Percentiles rank a stretch among this genome's conserved stretches.
Conservation (phyloP, 2,329 filamentous ascomycete genomes). For the Aureobasidium zeae region DNA sequence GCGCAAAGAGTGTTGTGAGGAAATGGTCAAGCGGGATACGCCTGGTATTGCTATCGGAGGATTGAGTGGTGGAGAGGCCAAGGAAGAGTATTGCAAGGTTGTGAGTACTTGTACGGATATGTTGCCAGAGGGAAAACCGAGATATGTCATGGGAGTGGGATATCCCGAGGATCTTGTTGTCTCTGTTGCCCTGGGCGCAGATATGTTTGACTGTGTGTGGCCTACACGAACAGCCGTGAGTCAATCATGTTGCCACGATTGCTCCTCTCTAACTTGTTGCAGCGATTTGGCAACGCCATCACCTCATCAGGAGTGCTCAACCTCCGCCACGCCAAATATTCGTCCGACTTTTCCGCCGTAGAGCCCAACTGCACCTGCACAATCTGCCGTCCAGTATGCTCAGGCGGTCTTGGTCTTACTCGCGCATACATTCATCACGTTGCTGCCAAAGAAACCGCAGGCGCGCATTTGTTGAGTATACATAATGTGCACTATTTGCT, state of each 20-base stretch:
- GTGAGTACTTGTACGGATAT: constrained; percentile 77
- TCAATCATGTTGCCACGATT: constrained; percentile 3
- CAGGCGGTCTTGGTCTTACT: constrained; percentile 69
- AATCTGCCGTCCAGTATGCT: constrained; percentile 58
- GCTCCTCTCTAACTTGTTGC: background rate
- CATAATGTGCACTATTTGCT: constrained; percentile 95
- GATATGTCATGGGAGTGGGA: constrained; percentile 97
- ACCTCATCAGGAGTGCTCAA: constrained; percentile 76
- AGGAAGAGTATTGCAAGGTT: constrained; percentile 77
- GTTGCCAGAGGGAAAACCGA: constrained; percentile 82
- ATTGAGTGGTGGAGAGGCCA: constrained; percentile 88
- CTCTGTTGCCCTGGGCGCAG: constrained; percentile 83
- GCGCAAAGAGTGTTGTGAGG: constrained; percentile 68
- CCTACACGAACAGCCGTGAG: constrained; percentile 78
- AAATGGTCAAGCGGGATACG: constrained; percentile 85
- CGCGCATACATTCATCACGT: constrained; percentile 87
- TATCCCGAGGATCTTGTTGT: constrained; percentile 95
- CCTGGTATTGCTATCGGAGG: constrained; percentile 96
- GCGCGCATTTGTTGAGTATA: constrained; percentile 76
- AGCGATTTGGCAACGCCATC: constrained; percentile 87
- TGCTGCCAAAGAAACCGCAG: constrained; percentile 86
- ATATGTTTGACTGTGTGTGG: constrained; percentile 99
- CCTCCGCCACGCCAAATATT: constrained; percentile 65
- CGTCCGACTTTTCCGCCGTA: constrained; percentile 72
- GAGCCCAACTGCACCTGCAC: constrained; percentile 74